Conservation (phyloP, 169 alveolate species). For the Blepharisma undulans region DNA sequence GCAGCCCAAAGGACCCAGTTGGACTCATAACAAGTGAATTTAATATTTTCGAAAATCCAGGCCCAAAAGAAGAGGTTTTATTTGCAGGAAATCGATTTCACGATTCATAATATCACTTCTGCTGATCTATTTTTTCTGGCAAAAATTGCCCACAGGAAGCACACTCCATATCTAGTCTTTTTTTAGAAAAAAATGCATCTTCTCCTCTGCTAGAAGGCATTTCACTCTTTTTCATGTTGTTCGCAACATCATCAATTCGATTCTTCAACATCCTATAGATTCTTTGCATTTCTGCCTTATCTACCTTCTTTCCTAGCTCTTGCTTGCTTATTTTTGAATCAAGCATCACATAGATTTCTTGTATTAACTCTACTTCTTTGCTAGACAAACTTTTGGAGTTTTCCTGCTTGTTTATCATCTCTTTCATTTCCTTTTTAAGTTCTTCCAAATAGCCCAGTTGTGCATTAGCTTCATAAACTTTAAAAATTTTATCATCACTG, state of each 20-base stretch:
- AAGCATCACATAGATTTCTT: not conserved
- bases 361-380: not conserved
- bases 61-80: not conserved
- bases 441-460: not conserved
- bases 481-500: not conserved
- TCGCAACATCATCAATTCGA: conserved; percentile 13
- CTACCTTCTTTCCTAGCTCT: not conserved
- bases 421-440: conserved; percentile 28
- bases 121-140: not conserved
- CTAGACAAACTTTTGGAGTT: not conserved
- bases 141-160: conserved; percentile 1
- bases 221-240: not conserved
- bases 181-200: conserved; percentile 25
- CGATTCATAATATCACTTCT: not conserved
- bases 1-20: not conserved
- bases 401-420: not conserved
- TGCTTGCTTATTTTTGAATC: not conserved
- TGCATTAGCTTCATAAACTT: not conserved
- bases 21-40: not conserved
- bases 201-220: not conserved
- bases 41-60: conserved; percentile 16
- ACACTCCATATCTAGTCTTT: not conserved
- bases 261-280: not conserved
- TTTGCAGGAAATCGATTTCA: not conserved
- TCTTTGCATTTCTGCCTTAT: not conserved